A percentile compares a stretch with the other conserved stretches of the same genome.
Evolutionary conservation across 176 grass and related monocot genomes (phyloP).

Genomic region (Triticum aestivum): IWGSC_CS_RefSeq_v2.1 NC_057798.1:631469159-631469658

Average conservation of each 20-base stretch:
- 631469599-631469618: not conserved
- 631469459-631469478: slow-evolving; percentile 12
- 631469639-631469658: slow-evolving; percentile 3
- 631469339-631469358: not conserved
- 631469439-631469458: not conserved
- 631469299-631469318: not conserved
- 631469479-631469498: not conserved
- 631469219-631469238: not conserved
- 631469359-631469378: not conserved
- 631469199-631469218: too few relatives aligned
- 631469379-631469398: not conserved
- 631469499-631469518: not conserved
- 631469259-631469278: not conserved
- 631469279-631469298: not conserved
- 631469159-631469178: slow-evolving; percentile 30
- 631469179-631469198: not conserved
- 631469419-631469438: not conserved
- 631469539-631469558: not conserved
- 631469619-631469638: not conserved
- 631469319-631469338: not conserved
- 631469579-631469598: not conserved
- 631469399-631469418: not conserved
- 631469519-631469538: not conserved
- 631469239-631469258: not conserved
- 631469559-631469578: slow-evolving; percentile 24